Base-by-base conservation (phyloP, 805 yeast species). In the Pichia membranifaciens region DNA sequence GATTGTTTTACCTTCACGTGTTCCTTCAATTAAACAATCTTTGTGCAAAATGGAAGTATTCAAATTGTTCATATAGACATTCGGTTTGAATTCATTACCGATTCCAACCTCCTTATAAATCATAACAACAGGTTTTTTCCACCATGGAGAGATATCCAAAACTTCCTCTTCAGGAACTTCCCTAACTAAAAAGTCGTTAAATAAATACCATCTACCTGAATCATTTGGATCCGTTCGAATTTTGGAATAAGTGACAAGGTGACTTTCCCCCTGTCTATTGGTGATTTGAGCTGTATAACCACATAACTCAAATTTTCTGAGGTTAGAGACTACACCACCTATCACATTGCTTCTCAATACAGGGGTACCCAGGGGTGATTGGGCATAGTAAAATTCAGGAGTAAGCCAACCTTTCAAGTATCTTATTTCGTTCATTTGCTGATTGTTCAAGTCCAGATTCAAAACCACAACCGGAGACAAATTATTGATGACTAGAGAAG, bases 141-240 rank as follows among this genome's bases (percentile, higher is more conserved):
- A 90, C 70, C 82, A 72, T 42, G 74, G 72, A 1, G 80, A 68
- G 41, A 88, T 65, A 59, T 88, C 79, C 41, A 89, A 71, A 0
- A 86, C 97, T 55, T 93, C 97, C 13, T 74, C 75, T 55, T 83
- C 87, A 1, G 82, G 73, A 0, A 93, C 73, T 21, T 80, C 82
- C 56, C 79, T 76, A 15, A 90, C 98, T 53, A 93, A 68, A 65
- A 91, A 93, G 64, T 93, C 98, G 60, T 93, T 93, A 63, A 93
- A 88, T 59, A 93, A 63, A 58, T 74, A 79, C 99, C 99, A 93
- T 35, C 54, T 48, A 3, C 52, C 51, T 5, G 45, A 25, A 12
- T 45, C 49, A 17, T 44, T 42, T 2, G 59, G 58, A 9, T 57
- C 20, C 22, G 41, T 25, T 15, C 42, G 47, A 18, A 52, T 50